Base-by-base conservation (phyloP, 352 stramenopile species). In the Blastocystis sp. region DNA sequence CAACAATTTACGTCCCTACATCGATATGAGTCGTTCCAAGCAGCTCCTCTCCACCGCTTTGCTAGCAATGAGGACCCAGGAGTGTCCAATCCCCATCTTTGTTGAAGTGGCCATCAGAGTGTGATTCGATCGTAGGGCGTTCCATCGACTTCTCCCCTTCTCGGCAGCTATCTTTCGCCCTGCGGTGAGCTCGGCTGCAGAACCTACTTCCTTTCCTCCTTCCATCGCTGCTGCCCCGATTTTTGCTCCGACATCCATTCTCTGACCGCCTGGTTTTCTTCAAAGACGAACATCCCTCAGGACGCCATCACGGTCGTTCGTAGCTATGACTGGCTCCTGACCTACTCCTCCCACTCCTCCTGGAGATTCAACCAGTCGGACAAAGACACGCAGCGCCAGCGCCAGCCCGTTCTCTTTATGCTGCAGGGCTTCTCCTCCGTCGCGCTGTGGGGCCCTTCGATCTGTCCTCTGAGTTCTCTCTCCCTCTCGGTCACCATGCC, bases 361-460 rank as follows among this genome's bases (percentile, higher is more conserved):
- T 84, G 73, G 73, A 34, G 50, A 11, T 54, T 53, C 56, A 39
- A 23, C n/a, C 26, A 26, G 6, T 26, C 55, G 15, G 54, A 47
- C 18, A 84, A 84, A 43, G 73, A 84, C 20, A 34, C 23, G 50
- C 73, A 66, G n/a, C 45, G 26, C 2, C 18, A 20, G 13, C 13
- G 9, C 8, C 8, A 84, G 26, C 73, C 73, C 6, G 11, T 84
- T 34, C 53, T 84, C 18, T 84, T 84, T 20, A 84, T 84, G 26
- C 73, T 84, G 18, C 73, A 84, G 53, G 73, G 73, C 47, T 84
- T 84, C 73, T 47, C n/a, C 56, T 64, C 73, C 45, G 73, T 84
- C 34, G 20, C 73, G 54, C 26, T 84, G 73, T 66, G 50, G 73
- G 73, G 73, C 11, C 73, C 73, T 9, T 66, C 73, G 2, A 15